These are phyloP conservation scores for Schoenoplectus tabernaemontani DNA, from an alignment of 202 grass and related monocot genomes.

Conservation along the genomic window DNA sequence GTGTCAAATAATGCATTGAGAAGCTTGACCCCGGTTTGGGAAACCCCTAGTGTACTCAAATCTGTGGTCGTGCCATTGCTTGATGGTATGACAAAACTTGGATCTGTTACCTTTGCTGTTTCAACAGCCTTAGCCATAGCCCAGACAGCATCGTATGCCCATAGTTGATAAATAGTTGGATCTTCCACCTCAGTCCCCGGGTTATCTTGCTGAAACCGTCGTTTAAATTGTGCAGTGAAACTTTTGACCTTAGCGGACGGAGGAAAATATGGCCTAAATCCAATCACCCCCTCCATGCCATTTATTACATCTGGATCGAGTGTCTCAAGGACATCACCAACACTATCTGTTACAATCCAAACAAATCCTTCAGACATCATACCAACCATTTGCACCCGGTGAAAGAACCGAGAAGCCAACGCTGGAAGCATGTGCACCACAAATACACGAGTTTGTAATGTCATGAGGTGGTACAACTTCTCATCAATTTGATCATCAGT, in stretches of 20 bases:
- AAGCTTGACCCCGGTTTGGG: conserved; percentile 25
- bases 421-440: conserved; percentile 33
- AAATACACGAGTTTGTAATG: conserved; percentile 55
- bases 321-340: conserved; percentile 20
- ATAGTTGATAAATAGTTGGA: conserved; percentile 24
- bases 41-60: conserved; percentile 41
- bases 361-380: conserved; percentile 53
- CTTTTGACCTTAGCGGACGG: not conserved
- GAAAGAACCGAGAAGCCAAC: conserved; percentile 36
- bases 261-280: conserved; percentile 38
- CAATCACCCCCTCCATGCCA: conserved; percentile 70
- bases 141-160: conserved; percentile 55
- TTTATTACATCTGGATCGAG: conserved; percentile 15
- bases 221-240: conserved; percentile 47
- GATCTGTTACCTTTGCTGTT: not conserved
- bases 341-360: conserved; percentile 44
- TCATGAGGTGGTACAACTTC: conserved; percentile 37
- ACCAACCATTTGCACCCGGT: conserved; percentile 9
- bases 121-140: conserved; percentile 19
- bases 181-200: conserved; percentile 14
- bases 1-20: conserved; percentile 30
- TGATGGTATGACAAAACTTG: conserved; percentile 21
- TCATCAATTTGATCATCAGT: conserved; percentile 27
- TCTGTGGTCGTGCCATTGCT: conserved; percentile 8
- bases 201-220: conserved; percentile 30